A percentile compares a stretch with the other conserved stretches of the same genome.
These are phyloP conservation scores for Scheffersomyces lignicola DNA, from an alignment of 1,139 yeast species.

Conservation along the genomic window DNA sequence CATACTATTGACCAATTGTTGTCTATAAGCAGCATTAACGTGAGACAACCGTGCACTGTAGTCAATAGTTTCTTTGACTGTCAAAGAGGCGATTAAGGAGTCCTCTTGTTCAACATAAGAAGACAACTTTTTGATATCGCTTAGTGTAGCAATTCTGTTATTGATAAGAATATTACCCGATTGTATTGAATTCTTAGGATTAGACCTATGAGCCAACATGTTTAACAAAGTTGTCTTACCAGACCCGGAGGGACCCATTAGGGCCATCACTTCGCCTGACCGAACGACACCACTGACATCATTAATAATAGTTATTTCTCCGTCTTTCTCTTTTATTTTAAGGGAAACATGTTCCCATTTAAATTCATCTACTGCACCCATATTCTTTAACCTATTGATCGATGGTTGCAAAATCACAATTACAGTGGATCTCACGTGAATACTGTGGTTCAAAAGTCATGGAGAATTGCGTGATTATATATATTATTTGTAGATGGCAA, in stretches of 20 bases:
- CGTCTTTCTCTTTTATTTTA: neutral
- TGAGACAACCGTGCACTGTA: conserved; percentile 22
- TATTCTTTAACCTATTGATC: neutral
- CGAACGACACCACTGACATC: conserved; percentile 22
- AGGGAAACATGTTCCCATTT: conserved; percentile 1
- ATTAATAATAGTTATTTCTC: conserved; percentile 10
- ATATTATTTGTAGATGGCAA: too few relatives aligned
- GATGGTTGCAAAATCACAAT: too few relatives aligned
- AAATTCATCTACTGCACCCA: neutral
- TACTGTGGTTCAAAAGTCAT: neutral
- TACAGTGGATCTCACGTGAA: too few relatives aligned
- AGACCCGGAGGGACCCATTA: conserved; percentile 27
- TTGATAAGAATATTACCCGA: conserved; percentile 13
- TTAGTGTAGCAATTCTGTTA: conserved; percentile 9
- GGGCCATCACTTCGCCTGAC: conserved; percentile 26
- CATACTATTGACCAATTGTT: conserved; percentile 18
- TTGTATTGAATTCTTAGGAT: conserved; percentile 9
- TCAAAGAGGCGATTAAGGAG: conserved; percentile 22
- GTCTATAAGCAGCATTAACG: conserved; percentile 9
- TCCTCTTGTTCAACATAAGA: conserved; percentile 28
- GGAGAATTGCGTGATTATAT: too few relatives aligned
- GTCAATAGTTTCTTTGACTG: conserved; percentile 23
- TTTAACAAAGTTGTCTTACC: conserved; percentile 25
- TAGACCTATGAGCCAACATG: conserved; percentile 17
- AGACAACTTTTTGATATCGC: conserved; percentile 17